A percentile compares a stretch with the other conserved stretches of the same genome.
These are phyloP conservation scores for Epichloe uncinata DNA, from an alignment of 2,329 filamentous ascomycete genomes.

Conservation along the genomic window DNA sequence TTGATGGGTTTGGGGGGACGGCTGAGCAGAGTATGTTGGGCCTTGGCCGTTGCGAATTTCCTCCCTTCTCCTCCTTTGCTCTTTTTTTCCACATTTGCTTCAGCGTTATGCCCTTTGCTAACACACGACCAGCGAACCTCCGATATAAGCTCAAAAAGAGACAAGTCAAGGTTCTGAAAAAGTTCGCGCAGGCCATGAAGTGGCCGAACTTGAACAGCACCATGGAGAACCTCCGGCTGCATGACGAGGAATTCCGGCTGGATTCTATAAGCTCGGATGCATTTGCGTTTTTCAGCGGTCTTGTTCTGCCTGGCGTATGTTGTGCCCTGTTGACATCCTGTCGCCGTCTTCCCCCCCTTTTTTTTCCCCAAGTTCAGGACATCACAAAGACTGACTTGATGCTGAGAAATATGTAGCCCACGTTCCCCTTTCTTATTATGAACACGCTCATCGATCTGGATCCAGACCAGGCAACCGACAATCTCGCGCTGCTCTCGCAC, in stretches of 20 bases:
- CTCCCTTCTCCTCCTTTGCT: not conserved
- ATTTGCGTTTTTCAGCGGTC: slow-evolving; percentile 65
- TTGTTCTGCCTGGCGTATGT: slow-evolving; percentile 56
- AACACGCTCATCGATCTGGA: slow-evolving; percentile 66
- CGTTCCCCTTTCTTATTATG: slow-evolving; percentile 64
- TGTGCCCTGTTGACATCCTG: not conserved
- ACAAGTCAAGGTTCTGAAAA: slow-evolving; percentile 54
- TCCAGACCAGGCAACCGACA: slow-evolving; percentile 50
- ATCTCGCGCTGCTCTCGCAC: slow-evolving; percentile 54
- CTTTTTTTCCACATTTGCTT: not conserved
- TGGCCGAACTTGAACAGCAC: slow-evolving; percentile 62
- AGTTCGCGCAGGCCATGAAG: slow-evolving; percentile 59
- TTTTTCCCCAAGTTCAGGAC: not conserved
- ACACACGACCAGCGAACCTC: slow-evolving; percentile 34
- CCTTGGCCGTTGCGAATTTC: not conserved
- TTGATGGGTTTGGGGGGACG: slow-evolving; percentile 44
- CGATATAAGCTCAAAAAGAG: slow-evolving; percentile 51
- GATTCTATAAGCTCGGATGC: slow-evolving; percentile 54
- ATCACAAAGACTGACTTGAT: slow-evolving; percentile 2
- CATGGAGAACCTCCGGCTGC: slow-evolving; percentile 46
- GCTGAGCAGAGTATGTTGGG: slow-evolving; percentile 34
- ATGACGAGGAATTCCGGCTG: slow-evolving; percentile 43
- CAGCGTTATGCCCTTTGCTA: not conserved
- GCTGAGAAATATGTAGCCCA: slow-evolving; percentile 25
- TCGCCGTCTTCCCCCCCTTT: not conserved